Base-by-base conservation (phyloP, 306 rosid species). In the Trifolium repens region DNA sequence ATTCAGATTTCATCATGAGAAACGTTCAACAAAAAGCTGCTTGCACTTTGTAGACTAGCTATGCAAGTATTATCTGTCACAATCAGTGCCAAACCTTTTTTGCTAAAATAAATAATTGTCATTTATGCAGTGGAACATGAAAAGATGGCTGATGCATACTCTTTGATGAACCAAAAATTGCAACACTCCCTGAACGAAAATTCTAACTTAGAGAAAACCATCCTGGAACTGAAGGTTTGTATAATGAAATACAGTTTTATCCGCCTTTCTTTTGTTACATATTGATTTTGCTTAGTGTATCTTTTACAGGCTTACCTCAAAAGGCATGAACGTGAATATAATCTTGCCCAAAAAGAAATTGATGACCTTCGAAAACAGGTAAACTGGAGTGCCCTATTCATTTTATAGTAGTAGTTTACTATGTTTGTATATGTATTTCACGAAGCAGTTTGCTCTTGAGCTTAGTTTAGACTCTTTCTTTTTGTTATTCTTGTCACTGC, bases 291-390 rank as follows among this genome's bases (percentile, higher is more conserved):
- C 75, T 91, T 47, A 83, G 11, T 59, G 7, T 69, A 52, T 66
- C 3, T 69, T 55, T 79, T 81, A 13, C 81, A 94, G 99, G 97
- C 87, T 74, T 92, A 89, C 72, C 72, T 90, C 52, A 86, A 87
- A 91, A 87, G 90, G 83, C 88, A 77, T 72, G 99, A 87, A 65
- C 96, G 99, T 4, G 93, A 90, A 66, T 81, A 84, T 82, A 74
- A 34, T 55, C 83, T 90, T 85, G 85, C 89, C 37, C 96, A 81
- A 71, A 90, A 87, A 85, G 99, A 92, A 85, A 85, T 80, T 80
- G 71, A 47, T 16, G 99, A 90, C 88, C 97, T 92, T 71, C 93
- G 82, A 39, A 92, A 84, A 71, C 97, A 94, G 96, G 99, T 90
- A 82, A 83, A 58, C 19, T 67, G 58, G 44, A 69, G 68, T 30